Conservation (phyloP, 2,329 filamentous ascomycete genomes). For the Orbilia ellipsospora region DNA sequence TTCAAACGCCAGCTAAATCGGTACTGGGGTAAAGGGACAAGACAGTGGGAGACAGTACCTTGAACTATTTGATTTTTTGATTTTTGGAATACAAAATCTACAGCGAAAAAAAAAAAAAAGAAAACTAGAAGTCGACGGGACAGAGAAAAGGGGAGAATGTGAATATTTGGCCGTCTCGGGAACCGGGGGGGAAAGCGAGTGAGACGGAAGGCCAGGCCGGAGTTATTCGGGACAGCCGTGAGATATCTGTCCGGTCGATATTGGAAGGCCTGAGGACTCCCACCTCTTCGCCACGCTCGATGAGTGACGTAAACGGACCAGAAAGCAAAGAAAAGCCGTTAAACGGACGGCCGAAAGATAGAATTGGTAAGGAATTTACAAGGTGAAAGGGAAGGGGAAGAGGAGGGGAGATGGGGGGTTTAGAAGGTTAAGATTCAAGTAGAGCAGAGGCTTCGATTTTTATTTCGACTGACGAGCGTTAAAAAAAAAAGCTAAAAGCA, state of each 20-base stretch:
- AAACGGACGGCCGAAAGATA: background rate
- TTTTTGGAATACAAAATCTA: conserved; percentile 6
- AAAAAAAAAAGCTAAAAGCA: conserved; percentile 36
- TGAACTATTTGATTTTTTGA: conserved; percentile 9
- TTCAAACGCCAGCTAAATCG: conserved; percentile 12
- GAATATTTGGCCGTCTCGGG: conserved; percentile 4
- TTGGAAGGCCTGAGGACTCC: conserved; percentile 16
- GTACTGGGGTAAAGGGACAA: background rate
- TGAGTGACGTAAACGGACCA: conserved; percentile 37
- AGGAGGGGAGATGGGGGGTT: conserved; percentile 4
- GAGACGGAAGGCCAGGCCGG: conserved; percentile 45
- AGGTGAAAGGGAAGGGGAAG: conserved; percentile 5
- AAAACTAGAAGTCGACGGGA: too few relatives aligned
- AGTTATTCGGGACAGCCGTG: conserved; percentile 51
- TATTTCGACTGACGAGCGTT: conserved; percentile 44
- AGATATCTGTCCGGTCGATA: conserved; percentile 36
- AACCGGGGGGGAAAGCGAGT: conserved; percentile 15
- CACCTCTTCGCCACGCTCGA: conserved; percentile 1
- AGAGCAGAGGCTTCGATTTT: conserved; percentile 51
- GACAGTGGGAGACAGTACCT: conserved; percentile 19
- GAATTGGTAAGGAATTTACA: background rate
- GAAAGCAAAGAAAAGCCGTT: conserved; percentile 15
- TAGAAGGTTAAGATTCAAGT: conserved; percentile 22
- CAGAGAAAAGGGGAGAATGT: background rate
- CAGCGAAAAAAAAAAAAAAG: conserved; percentile 2